Base-by-base conservation (phyloP, 352 stramenopile species). In the Pythium pectinolyticum region DNA sequence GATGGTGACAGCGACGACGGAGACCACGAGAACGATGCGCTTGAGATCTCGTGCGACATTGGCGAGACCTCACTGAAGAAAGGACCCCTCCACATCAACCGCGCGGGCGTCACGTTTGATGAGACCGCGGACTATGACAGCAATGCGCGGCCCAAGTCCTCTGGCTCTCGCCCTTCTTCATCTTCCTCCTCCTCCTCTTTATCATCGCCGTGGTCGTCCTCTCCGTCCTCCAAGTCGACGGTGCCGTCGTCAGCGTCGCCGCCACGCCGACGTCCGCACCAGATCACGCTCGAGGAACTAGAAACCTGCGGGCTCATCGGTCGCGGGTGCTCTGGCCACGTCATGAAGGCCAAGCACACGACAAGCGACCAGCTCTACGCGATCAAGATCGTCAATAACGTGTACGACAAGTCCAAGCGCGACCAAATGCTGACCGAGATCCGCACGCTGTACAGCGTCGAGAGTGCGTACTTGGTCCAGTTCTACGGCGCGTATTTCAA, bases 371-470 rank as follows among this genome's bases (percentile, higher is more conserved):
- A 60, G 24, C 56, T 87, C 17, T 91, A 84, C 50, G 82, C 79
- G 11, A 72, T 89, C 63, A 91, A 91, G 69, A 67, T 91, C 27
- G 70, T 88, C 19, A 84, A 82, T 46, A 90, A 90, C 61, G 79
- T 92, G 24, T 81, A 90, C 69, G 84, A 92, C 75, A 90, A 89
- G 57, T 56, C 67, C 39, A 88, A 89, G 51, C 78, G 82, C 31
- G 70, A 91, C 48, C 84, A 91, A 55, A 75, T 92, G 62, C 67
- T 92, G 35, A 90, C 78, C 22, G 84, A 92, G 70, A 91, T 92
- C 61, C 79, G 82, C 48, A 89, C 80, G 32, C 61, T 92, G 2
- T 92, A 91, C 62, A 81, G 75, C 46, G 81, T 90, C 34, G 74
- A 85, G 45, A 92, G 78, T 24, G 67, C 82, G 1, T 84, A 73